These are phyloP conservation scores for Cyberlindnera maritima DNA, from an alignment of 805 yeast species.

Conservation along the genomic window DNA sequence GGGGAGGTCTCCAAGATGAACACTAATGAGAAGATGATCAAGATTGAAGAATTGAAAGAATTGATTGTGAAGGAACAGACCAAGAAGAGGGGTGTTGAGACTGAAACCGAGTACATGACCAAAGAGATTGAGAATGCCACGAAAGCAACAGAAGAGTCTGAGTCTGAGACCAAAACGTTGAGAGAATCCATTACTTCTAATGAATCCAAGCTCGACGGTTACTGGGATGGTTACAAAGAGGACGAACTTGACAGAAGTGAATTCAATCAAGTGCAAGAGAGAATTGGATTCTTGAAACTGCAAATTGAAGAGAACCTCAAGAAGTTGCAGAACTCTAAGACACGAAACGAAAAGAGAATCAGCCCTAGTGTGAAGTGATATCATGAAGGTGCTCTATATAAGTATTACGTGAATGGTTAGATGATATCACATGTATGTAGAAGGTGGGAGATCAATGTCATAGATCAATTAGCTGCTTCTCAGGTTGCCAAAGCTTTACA, in stretches of 20 bases:
- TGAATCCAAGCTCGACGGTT: slow-evolving; percentile 14
- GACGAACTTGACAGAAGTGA: slow-evolving; percentile 16
- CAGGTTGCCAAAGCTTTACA: slow-evolving; percentile 44
- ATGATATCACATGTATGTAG: too few relatives aligned
- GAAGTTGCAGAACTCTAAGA: slow-evolving; percentile 19
- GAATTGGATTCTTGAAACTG: slow-evolving; percentile 10
- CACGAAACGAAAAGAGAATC: slow-evolving; percentile 19
- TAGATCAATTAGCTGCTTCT: slow-evolving; percentile 15
- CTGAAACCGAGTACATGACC: slow-evolving; percentile 64
- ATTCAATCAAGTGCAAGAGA: slow-evolving; percentile 13
- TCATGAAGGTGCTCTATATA: too few relatives aligned
- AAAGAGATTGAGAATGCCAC: slow-evolving; percentile 55
- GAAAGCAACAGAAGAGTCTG: slow-evolving; percentile 46
- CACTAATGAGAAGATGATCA: slow-evolving; percentile 23
- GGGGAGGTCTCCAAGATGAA: slow-evolving; percentile 29
- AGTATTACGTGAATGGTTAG: too few relatives aligned
- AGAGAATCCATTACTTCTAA: slow-evolving; percentile 12
- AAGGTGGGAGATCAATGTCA: background rate
- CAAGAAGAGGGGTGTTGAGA: slow-evolving; percentile 43
- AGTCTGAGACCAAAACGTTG: slow-evolving; percentile 28
- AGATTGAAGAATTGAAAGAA: slow-evolving; percentile 44
- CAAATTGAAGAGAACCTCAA: slow-evolving; percentile 22
- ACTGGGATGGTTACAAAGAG: slow-evolving; percentile 20
- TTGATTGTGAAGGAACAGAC: slow-evolving; percentile 42
- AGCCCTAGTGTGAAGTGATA: slow-evolving; percentile 19